phyloP scores from a whole-genome alignment of 2,329 filamentous ascomycete species.

The Exserohilum rostratum region DNA sequence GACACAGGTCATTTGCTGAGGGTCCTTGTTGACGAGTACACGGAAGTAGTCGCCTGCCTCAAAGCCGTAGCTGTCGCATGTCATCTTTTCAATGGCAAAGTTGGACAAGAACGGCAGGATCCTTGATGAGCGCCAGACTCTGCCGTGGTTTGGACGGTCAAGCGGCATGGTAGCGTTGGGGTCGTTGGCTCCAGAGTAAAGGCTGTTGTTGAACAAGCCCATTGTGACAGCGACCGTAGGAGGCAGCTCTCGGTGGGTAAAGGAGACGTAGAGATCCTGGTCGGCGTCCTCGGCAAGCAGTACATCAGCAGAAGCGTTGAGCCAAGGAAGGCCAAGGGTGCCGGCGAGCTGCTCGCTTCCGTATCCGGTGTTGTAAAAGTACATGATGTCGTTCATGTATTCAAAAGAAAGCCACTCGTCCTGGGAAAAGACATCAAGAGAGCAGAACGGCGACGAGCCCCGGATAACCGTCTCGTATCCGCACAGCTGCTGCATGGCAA shows the following conservation, averaged over 20 bases:
- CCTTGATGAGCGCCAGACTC: slow-evolving; percentile 67
- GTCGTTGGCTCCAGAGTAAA: slow-evolving; percentile 57
- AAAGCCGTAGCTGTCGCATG: slow-evolving; percentile 66
- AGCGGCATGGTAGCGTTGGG: slow-evolving; percentile 70
- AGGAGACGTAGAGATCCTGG: slow-evolving; percentile 71
- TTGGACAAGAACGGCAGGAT: slow-evolving; percentile 71
- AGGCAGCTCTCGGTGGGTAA: slow-evolving; percentile 72
- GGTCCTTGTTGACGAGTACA: slow-evolving; percentile 58
- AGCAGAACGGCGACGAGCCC: slow-evolving; percentile 67
- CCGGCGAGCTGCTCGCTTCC: slow-evolving; percentile 61
- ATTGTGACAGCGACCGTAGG: slow-evolving; percentile 70
- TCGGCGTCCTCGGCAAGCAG: slow-evolving; percentile 53
- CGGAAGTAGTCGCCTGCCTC: slow-evolving; percentile 58
- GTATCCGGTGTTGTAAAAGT: slow-evolving; percentile 70
- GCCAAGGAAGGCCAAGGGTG: slow-evolving; percentile 68
- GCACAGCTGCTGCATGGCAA: slow-evolving; percentile 70
- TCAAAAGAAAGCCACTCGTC: slow-evolving; percentile 72
- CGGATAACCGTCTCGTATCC: slow-evolving; percentile 70
- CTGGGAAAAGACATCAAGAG: slow-evolving; percentile 63
- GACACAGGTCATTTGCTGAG: slow-evolving; percentile 57
- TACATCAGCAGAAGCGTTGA: slow-evolving; percentile 64
- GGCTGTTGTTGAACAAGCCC: slow-evolving; percentile 73
- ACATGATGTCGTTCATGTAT: slow-evolving; percentile 68
- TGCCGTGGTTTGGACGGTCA: slow-evolving; percentile 65
- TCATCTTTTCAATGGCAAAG: slow-evolving; percentile 68